Base-by-base conservation (phyloP, 768 basidiomycete species). In the Pleurotus citrinopileatus region DNA sequence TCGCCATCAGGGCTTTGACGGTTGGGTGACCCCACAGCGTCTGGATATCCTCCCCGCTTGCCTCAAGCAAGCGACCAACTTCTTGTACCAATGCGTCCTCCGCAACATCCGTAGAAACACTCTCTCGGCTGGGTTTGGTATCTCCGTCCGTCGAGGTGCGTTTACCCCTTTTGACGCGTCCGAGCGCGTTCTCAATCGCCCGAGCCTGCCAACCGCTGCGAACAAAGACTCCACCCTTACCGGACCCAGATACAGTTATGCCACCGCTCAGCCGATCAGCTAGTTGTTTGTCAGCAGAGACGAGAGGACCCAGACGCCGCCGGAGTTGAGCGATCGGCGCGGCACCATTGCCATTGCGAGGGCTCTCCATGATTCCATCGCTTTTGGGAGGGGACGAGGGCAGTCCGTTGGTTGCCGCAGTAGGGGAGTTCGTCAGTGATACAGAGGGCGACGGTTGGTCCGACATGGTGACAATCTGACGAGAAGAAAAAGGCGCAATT, bases 181-280 rank as follows among this genome's bases (percentile, higher is more conserved):
- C 73, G 7, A 77, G 58, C 8, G 81, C 74, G 43, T 80, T 79
- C 59, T 84, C 78, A 48, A 83, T 73, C 1, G 84, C 83, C 52
- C 84, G 80, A 4, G 84, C 76, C 64, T 92, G 90, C 90, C 90
- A 92, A 10, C 90, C 90, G 44, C 79, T 83, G 23, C 90, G 85
- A 15, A 92, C 90, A 62, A 79, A 89, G 28, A 92, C 80, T 50
- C 81, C 81, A 56, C 86, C 84, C 60, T 80, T 88, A 6, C 87
- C 88, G n/a, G 87, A 86, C 25, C 87, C 87, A 19, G 85, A 83
- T 27, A 89, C 81, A 20, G 80, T 73, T 52, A 90, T 70, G 12
- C 89, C 89, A 23, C 88, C 89, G 52, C 86, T 89, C 17, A 92
- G 77, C 36, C 84, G 80, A 57, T 88, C 82, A 4, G 81, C 88